These are phyloP conservation scores for Fusarium humuli DNA, from an alignment of 2,329 filamentous ascomycete genomes.

Conservation along the genomic window DNA sequence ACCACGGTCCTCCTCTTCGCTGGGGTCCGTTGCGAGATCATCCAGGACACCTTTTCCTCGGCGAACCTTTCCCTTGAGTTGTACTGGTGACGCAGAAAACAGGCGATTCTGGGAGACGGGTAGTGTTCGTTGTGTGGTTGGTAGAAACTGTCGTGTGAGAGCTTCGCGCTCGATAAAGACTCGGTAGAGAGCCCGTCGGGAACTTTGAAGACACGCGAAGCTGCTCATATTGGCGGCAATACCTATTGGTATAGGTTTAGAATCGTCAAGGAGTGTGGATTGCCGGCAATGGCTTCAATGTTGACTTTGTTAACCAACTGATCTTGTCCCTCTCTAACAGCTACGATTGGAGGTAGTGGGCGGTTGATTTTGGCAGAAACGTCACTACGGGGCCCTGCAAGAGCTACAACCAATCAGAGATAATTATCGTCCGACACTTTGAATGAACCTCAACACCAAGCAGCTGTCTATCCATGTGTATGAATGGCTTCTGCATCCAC, in stretches of 20 bases:
- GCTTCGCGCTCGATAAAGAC: slow-evolving; percentile 57
- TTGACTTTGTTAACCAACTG: slow-evolving; percentile 25
- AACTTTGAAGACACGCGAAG: slow-evolving; percentile 56
- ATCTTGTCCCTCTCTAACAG: slow-evolving; percentile 12
- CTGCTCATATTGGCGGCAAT: slow-evolving; percentile 52
- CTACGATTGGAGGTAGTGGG: slow-evolving; percentile 20
- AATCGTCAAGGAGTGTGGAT: slow-evolving; percentile 9
- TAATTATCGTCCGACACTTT: background rate
- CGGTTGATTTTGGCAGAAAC: slow-evolving; percentile 45
- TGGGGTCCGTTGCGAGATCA: background rate
- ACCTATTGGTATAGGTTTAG: background rate
- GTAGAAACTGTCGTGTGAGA: slow-evolving; percentile 41
- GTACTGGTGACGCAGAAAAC: slow-evolving; percentile 23
- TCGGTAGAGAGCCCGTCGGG: slow-evolving; percentile 59
- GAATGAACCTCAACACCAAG: slow-evolving; percentile 18
- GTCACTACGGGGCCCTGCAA: slow-evolving; percentile 35
- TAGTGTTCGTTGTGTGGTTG: background rate
- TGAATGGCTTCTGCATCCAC: slow-evolving; percentile 11
- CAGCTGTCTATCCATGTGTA: background rate
- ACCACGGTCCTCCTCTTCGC: slow-evolving; percentile 36
- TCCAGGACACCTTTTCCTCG: background rate
- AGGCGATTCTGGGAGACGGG: slow-evolving; percentile 29
- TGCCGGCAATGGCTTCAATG: slow-evolving; percentile 26
- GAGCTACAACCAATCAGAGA: slow-evolving; percentile 33
- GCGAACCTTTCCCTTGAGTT: slow-evolving; percentile 11